phyloP scores from a whole-genome alignment of 2,329 filamentous ascomycete genomes.

The Blumeria hordei region DNA sequence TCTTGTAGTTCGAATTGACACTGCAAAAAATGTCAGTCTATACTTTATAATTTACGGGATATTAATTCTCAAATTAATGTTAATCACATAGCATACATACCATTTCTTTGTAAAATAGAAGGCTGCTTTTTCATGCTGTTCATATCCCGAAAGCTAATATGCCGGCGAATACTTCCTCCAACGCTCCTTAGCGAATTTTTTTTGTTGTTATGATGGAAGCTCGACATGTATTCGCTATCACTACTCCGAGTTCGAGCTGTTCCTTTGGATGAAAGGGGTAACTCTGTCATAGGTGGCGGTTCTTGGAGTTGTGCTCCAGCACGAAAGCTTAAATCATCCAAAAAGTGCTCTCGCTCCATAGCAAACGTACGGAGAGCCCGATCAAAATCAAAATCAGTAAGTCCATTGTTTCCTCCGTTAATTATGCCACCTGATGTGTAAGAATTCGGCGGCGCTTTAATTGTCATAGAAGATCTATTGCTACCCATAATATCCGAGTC shows the following conservation, averaged over 20 bases:
- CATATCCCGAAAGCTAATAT: slow-evolving; percentile 86
- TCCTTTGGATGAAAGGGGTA: not conserved
- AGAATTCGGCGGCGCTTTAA: slow-evolving; percentile 20
- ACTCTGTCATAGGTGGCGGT: slow-evolving; percentile 47
- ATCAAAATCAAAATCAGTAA: slow-evolving; percentile 72
- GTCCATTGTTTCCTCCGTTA: slow-evolving; percentile 8
- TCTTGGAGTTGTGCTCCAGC: slow-evolving; percentile 48
- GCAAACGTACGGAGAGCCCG: slow-evolving; percentile 84
- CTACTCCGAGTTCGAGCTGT: slow-evolving; percentile 32
- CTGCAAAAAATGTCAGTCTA: slow-evolving; percentile 15
- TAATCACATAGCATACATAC: slow-evolving; percentile 24
- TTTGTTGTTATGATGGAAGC: slow-evolving; percentile 13
- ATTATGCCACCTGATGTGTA: slow-evolving; percentile 6
- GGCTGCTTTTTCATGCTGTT: slow-evolving; percentile 80
- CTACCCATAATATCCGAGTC: slow-evolving; percentile 22
- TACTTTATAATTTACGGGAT: not conserved
- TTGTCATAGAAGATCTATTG: slow-evolving; percentile 42
- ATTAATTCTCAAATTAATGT: not conserved
- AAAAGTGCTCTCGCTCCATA: slow-evolving; percentile 76
- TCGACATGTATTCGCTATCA: slow-evolving; percentile 31
- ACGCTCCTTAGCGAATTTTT: slow-evolving; percentile 23
- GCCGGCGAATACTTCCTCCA: slow-evolving; percentile 70
- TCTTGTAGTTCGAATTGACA: slow-evolving; percentile 57
- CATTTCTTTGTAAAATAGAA: slow-evolving; percentile 40
- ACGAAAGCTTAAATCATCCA: slow-evolving; percentile 75